Evolutionary conservation across 2,329 filamentous ascomycete genomes (phyloP).

Genomic region (Didymella pinodella): DNA sequence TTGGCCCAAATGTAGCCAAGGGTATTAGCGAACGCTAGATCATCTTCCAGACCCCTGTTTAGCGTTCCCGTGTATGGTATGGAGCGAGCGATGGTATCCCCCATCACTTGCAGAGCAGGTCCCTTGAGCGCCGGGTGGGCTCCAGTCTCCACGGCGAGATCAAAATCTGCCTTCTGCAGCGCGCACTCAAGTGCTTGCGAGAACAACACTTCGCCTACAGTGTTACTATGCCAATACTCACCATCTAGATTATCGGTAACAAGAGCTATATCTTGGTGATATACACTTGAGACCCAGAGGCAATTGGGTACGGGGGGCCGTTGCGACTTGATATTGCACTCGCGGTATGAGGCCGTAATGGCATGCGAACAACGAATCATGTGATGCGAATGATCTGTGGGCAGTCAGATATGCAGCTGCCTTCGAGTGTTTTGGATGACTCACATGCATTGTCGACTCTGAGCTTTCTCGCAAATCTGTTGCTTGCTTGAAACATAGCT

Average conservation of each 20-base stretch:
- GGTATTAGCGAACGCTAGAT: conserved; percentile 27
- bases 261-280: not conserved
- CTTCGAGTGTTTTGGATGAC: not conserved
- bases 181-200: conserved; percentile 51
- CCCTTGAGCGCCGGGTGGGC: conserved; percentile 57
- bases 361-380: conserved; percentile 40
- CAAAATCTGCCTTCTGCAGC: conserved; percentile 34
- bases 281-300: conserved; percentile 17
- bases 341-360: conserved; percentile 21
- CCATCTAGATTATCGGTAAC: conserved; percentile 25
- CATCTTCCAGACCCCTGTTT: conserved; percentile 30
- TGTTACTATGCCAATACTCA: conserved; percentile 58
- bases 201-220: conserved; percentile 49
- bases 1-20: conserved; percentile 20
- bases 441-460: conserved; percentile 48
- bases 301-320: not conserved
- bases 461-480: conserved; percentile 52
- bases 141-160: conserved; percentile 56
- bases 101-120: conserved; percentile 50
- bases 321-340: not conserved
- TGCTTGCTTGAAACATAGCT: conserved; percentile 31
- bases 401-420: not conserved
- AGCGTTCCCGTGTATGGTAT: conserved; percentile 35
- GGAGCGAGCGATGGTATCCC: conserved; percentile 3
- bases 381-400: conserved; percentile 58